These are phyloP conservation scores for Paramecium biaurelia DNA, from an alignment of 73 alveolate genomes.

Conservation along the genomic window DNA sequence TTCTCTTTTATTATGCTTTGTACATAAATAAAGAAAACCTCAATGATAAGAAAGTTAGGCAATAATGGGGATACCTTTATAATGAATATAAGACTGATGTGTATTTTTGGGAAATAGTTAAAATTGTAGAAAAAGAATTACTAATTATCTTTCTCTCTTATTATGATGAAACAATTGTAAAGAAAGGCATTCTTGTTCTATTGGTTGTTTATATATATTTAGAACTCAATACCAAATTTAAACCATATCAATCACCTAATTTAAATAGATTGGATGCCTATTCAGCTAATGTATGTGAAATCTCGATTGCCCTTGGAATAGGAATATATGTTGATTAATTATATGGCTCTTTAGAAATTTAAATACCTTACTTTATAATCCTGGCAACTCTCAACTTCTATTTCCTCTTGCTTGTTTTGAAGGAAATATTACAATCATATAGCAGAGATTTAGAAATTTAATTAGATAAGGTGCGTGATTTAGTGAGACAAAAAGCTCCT, in stretches of 20 bases:
- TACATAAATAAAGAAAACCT: background rate
- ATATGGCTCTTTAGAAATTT: background rate
- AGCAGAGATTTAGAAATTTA: background rate
- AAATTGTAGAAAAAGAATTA: background rate
- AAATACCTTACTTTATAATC: background rate
- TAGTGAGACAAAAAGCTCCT: background rate
- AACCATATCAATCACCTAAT: background rate
- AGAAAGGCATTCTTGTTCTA: slow-evolving; percentile 32
- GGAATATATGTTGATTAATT: background rate
- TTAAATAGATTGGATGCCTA: background rate
- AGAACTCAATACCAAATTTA: background rate
- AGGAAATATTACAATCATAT: background rate
- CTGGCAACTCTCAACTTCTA: background rate
- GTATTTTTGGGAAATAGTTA: background rate
- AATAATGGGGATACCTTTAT: background rate
- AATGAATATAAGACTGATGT: background rate
- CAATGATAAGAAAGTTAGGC: background rate
- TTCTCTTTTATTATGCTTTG: background rate
- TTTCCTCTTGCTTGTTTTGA: background rate
- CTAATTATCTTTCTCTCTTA: background rate
- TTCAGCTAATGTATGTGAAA: background rate
- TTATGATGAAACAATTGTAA: background rate
- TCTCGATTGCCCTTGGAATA: background rate
- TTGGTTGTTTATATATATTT: background rate
- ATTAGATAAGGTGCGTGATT: background rate